Conservation (phyloP, 768 basidiomycete genomes). For the Rhodocollybia butyracea region DNA sequence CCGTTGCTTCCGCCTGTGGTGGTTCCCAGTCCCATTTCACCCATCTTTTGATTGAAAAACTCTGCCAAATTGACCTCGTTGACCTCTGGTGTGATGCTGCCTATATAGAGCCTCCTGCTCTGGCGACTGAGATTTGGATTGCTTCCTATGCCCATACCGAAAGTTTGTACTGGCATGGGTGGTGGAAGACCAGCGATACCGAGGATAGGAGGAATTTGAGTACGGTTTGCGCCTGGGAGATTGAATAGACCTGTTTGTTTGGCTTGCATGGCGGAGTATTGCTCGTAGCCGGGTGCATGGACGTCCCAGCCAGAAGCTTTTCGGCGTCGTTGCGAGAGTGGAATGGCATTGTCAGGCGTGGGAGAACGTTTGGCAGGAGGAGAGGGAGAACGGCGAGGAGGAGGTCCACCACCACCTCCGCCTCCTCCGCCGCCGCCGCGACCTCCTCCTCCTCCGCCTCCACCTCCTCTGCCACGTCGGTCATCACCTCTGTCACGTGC, state of each 20-base stretch:
- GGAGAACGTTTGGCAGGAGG: slow-evolving; percentile 80
- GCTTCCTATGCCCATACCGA: slow-evolving; percentile 82
- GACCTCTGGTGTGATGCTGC: slow-evolving; percentile 92
- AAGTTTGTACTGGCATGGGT: slow-evolving; percentile 79
- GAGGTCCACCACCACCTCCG: slow-evolving; percentile 10
- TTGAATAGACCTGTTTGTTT: slow-evolving; percentile 98
- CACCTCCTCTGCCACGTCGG: slow-evolving; percentile 38
- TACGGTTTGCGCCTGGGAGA: slow-evolving; percentile 91
- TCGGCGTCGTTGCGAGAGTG: slow-evolving; percentile 81
- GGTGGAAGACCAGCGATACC: slow-evolving; percentile 79
- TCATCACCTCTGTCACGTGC: slow-evolving; percentile 24
- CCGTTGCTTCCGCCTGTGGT: too few species aligned
- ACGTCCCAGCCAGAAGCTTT: slow-evolving; percentile 97
- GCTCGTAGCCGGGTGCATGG: slow-evolving; percentile 92
- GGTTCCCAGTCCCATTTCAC: slow-evolving; percentile 84
- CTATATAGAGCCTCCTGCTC: slow-evolving; percentile 93
- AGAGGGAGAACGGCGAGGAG: too few species aligned
- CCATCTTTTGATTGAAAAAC: slow-evolving; percentile 97
- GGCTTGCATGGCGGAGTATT: slow-evolving; percentile 93
- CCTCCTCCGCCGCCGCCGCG: slow-evolving; percentile 32
- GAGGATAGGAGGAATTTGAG: slow-evolving; percentile 79
- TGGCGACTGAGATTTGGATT: slow-evolving; percentile 91
- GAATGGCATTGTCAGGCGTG: slow-evolving; percentile 81
- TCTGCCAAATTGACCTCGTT: slow-evolving; percentile 90
- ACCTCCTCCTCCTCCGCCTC: slow-evolving; percentile 33